Evolutionary conservation across 805 yeast species (phyloP), one percentile per base, ranked within the genome.

Genomic region (Candida loeiensis): DNA sequence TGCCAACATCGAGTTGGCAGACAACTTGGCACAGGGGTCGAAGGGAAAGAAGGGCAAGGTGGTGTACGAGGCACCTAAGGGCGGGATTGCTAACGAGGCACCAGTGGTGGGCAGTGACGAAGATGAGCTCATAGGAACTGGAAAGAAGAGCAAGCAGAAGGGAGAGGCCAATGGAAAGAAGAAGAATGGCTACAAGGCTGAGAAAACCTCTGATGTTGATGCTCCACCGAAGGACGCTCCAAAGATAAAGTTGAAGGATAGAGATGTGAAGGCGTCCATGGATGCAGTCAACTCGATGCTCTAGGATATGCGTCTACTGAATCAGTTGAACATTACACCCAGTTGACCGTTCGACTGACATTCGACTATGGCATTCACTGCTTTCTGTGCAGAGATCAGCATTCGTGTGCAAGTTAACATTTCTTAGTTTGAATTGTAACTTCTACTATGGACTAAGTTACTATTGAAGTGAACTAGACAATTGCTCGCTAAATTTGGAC

Each of bases 71-170:
- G 74, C 74, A 3, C 74, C 74, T 9, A 66, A 64, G 48, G 74
- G 74, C 11, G 74, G 74, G 2, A 55, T 67, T 41, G 74, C 73
- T 28, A 69, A 69, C 49, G 74, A 69, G 47, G 73, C 65, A 1
- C 66, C 67, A 14, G 42, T 66, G 1, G 74, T 69, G 1, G 73
- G 73, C 6, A 63, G 55, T 36, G 68, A 66, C 45, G 70, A 63
- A 41, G 69, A 60, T 20, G 37, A 47, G 40, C 34, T 54, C 13
- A 46, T 54, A 13, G 61, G 59, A 9, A 46, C 51, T 2, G 56
- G 50, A 6, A 54, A 53, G 27, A 45, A 20, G 39, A 19, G 36
- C 36, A 38, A 35, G 15, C 21, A 29, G 16, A 22, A 36, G 39
- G 30, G 36, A 11, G 22, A 27, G 16, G 34, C 36, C 30, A 13